Evolutionary conservation across 352 stramenopile genomes (phyloP), one percentile per base, ranked within the genome.

Genomic region (Phytophthora constricta): DNA sequence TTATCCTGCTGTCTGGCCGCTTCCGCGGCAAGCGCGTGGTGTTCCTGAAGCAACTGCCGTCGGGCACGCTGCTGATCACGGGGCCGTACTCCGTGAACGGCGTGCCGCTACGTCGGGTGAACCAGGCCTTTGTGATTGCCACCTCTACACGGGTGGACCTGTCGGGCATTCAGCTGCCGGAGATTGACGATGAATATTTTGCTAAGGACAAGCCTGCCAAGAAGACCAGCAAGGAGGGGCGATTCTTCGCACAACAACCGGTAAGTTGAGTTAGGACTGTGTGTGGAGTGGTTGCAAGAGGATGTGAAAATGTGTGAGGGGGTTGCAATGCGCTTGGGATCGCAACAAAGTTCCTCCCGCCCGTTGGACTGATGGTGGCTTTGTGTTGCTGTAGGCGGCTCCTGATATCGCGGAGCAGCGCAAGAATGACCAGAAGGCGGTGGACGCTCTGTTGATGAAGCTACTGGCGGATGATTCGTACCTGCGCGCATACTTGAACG

Each of bases 1-100:
- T 99, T 46, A 99, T 99, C 77, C 82, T 99, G 62, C 86, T 99
- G 16, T 96, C 95, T 37, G 98, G 98, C 58, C 94, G 97, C 74
- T 99, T 99, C 88, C 90, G 95, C 77, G 98, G 98, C 85, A 99
- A 99, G 92, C 93, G 98, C 67, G 97, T 99, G n/a, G 97, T 99
- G 27, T 99, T 98, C 83, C 86, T 99, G 23, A 99, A 99, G 85
- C 84, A 97, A 58, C 86, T 99, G 42, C 84, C 91, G 58, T 99
- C 95, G 37, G 97, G 97, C 68, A 89, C 98, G 48, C 79, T 99
- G 19, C 82, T 99, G 26, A 93, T 99, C 42, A 97, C 94, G 34
- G 97, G 97, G 54, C 97, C 97, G 22, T 99, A 98, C 90, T 97
- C 97, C 84, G 88, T 99, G 59, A 99, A 99, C 84, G 97, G 97